Evolutionary conservation across 2,329 filamentous ascomycete genomes (phyloP), one percentile per base, ranked within the genome.

Genomic region (Mycocentrospora acerina): DNA sequence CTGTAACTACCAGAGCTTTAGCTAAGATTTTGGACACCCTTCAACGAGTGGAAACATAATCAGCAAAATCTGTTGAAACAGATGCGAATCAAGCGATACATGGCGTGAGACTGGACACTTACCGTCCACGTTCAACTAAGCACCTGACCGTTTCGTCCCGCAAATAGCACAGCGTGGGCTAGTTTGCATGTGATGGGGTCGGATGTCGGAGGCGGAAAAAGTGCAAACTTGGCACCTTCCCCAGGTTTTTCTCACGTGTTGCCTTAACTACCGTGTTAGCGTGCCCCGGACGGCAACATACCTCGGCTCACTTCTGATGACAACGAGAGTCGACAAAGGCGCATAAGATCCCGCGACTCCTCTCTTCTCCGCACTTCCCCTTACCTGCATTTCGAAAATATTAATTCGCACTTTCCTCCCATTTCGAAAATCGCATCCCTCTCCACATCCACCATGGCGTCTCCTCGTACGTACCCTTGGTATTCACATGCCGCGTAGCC

Each of bases 381-480:
- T 32, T 35, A 19, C 26, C 29, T 30, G 37, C 35, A 32, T 19
- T 25, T 35, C 31, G 29, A 9, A 9, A 22, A 28, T 35, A 24
- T 28, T 18, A 16, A 37, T 27, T 32, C 26, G 22, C 17, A 37
- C 32, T 12, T 26, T 29, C 29, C 9, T 24, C 13, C 43, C 30
- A 22, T 13, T 16, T 32, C 10, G n/a, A 11, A 15, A 24, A 32
- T 32, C 15, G 38, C 32, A 22, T 16, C 16, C 32, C 31, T 46
- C 40, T 45, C 42, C 29, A 29, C 28, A 31, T 29, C 37, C 67
- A 65, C 39, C 59, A 90, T 90, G 86, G 83, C 86, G 52, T 89
- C 86, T 71, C 84, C 86, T 71, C 87, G 87, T 90, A 82, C 68
- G 86, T 74, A 38, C 44, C 12, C 19, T 35, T 32, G 25, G 37